A percentile compares a stretch with the other conserved stretches of the same genome.
Conservation (phyloP, 2,329 filamentous ascomycete species). For the Nemania abortiva region DNA sequence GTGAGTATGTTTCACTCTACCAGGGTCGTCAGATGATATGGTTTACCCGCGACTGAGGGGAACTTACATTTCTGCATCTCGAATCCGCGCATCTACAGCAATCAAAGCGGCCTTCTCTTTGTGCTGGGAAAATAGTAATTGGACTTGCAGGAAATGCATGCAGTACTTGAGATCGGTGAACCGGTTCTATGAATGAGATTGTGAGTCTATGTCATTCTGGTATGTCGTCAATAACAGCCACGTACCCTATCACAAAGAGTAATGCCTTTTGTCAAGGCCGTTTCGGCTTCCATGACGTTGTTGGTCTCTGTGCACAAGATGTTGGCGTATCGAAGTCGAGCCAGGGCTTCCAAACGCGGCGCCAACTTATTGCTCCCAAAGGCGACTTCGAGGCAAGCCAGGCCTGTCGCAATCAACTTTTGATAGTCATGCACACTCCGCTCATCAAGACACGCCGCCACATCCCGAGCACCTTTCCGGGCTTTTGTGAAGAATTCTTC, state of each 20-base stretch:
- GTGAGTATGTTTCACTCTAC: slow-evolving; percentile 70
- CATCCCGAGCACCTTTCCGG: slow-evolving; percentile 63
- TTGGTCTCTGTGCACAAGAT: slow-evolving; percentile 81
- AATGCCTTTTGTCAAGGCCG: slow-evolving; percentile 77
- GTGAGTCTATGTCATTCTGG: slow-evolving; percentile 45
- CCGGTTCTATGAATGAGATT: slow-evolving; percentile 57
- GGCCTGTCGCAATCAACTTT: slow-evolving; percentile 76
- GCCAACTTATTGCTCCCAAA: slow-evolving; percentile 71
- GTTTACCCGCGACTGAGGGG: slow-evolving; percentile 4
- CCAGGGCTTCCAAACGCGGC: slow-evolving; percentile 75
- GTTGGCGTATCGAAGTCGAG: slow-evolving; percentile 78
- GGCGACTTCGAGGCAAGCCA: slow-evolving; percentile 78
- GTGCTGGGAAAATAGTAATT: slow-evolving; percentile 74
- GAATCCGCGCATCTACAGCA: slow-evolving; percentile 75
- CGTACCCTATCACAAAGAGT: slow-evolving; percentile 74
- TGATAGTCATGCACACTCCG: slow-evolving; percentile 74
- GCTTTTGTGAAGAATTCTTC: slow-evolving; percentile 81
- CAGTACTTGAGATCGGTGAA: slow-evolving; percentile 78
- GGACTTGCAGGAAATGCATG: slow-evolving; percentile 79
- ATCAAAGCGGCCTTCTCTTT: slow-evolving; percentile 80
- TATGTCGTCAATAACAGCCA: slow-evolving; percentile 23
- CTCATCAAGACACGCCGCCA: slow-evolving; percentile 64
- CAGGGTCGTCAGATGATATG: slow-evolving; percentile 39
- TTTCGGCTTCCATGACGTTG: slow-evolving; percentile 79
- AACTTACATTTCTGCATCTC: slow-evolving; percentile 73